These are phyloP conservation scores for Hysterangium stoloniferum DNA, from an alignment of 768 basidiomycete species.

Conservation along the genomic window DNA sequence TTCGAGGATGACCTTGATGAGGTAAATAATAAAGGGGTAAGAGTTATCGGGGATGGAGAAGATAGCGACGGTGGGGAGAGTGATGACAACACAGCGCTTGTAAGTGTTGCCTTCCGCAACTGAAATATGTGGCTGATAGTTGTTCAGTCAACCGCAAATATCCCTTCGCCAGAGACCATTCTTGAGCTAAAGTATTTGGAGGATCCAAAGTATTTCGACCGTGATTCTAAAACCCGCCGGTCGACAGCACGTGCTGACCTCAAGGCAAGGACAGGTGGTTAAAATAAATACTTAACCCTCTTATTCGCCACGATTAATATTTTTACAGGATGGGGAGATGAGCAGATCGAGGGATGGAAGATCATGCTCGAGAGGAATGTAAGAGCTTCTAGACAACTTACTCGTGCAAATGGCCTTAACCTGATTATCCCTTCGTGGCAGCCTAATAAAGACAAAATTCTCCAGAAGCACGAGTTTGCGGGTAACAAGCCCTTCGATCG, in stretches of 20 bases:
- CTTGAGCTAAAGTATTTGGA: slow-evolving; percentile 73
- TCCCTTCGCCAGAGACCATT: slow-evolving; percentile 44
- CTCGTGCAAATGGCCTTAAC: slow-evolving; percentile 2
- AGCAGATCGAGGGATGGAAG: slow-evolving; percentile 89
- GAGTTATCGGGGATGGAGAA: slow-evolving; percentile 55
- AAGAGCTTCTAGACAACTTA: slow-evolving; percentile 23
- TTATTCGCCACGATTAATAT: not conserved
- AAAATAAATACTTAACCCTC: not conserved
- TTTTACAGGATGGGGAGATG: slow-evolving; percentile 59
- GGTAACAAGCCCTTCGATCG: slow-evolving; percentile 39
- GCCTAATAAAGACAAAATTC: slow-evolving; percentile 69
- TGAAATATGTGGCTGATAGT: not conserved
- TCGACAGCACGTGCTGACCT: slow-evolving; percentile 61
- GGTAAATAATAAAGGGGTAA: slow-evolving; percentile 27
- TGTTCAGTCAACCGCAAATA: slow-evolving; percentile 17
- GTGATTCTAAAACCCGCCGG: slow-evolving; percentile 65
- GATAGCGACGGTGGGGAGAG: slow-evolving; percentile 31
- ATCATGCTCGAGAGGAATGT: slow-evolving; percentile 89
- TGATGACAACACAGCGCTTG: slow-evolving; percentile 27
- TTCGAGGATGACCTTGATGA: slow-evolving; percentile 52
- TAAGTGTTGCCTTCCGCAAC: not conserved
- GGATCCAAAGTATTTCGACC: slow-evolving; percentile 67
- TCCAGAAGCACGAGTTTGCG: slow-evolving; percentile 68
- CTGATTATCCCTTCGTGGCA: slow-evolving; percentile 20
- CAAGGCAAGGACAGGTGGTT: slow-evolving; percentile 57